Evolutionary conservation across 805 yeast species (phyloP).

Genomic region (Candida endomychidarum): DNA sequence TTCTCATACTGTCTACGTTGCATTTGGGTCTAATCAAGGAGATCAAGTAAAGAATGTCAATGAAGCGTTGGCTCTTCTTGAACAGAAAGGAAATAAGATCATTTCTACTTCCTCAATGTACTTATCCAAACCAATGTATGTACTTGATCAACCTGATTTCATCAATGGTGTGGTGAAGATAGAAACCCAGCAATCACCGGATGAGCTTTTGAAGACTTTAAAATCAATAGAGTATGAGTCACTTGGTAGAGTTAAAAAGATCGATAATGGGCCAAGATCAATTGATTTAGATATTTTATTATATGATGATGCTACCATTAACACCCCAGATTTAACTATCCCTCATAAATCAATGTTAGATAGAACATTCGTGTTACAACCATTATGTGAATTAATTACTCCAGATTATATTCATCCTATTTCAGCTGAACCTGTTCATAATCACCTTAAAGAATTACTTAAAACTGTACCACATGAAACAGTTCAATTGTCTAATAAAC

Average conservation of each 20-base stretch:
- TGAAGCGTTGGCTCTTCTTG: conserved; percentile 51
- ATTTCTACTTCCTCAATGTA: conserved; percentile 72
- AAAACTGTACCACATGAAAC: conserved; percentile 32
- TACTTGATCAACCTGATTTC: conserved; percentile 74
- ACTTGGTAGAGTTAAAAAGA: conserved; percentile 67
- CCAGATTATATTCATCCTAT: conserved; percentile 76
- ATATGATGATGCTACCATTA: conserved; percentile 59
- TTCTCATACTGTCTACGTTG: conserved; percentile 63
- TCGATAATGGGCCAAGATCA: conserved; percentile 89
- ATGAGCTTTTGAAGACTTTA: conserved; percentile 55
- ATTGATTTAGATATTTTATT: conserved; percentile 87
- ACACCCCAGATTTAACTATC: conserved; percentile 58
- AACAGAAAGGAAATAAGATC: conserved; percentile 44
- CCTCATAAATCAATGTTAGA: conserved; percentile 91
- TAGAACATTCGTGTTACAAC: conserved; percentile 85
- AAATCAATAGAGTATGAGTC: conserved; percentile 78
- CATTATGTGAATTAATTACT: conserved; percentile 77
- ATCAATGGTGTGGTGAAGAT: conserved; percentile 79
- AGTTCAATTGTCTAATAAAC: conserved; percentile 50
- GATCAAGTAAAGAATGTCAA: conserved; percentile 62
- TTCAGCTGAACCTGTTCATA: conserved; percentile 75
- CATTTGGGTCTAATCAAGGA: conserved; percentile 90
- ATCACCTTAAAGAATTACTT: conserved; percentile 59
- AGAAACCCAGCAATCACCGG: conserved; percentile 61
- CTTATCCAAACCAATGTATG: conserved; percentile 92